Base-by-base conservation (phyloP, 2,329 filamentous ascomycete genomes). In the Paecilomyces sp. region DNA sequence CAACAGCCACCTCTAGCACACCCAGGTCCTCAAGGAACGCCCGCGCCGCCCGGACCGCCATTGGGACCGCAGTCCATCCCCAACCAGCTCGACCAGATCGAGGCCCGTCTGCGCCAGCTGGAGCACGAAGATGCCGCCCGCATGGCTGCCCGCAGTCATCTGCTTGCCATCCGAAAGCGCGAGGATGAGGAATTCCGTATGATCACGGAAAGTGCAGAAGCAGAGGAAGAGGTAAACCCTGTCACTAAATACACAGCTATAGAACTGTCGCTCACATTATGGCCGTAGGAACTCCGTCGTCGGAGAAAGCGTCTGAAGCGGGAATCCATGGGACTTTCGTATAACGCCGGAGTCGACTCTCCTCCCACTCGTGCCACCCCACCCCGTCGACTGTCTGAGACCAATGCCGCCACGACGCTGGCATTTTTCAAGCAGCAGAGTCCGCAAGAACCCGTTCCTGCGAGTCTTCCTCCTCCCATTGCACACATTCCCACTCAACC, bases 401-500 rank as follows among this genome's bases (percentile, higher is more conserved):
- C 74, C 54, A 76, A 73, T 63, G 74, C 74, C 30, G 74, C 74
- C 18, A 76, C 74, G 7, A 75, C 74, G 30, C 64, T 76, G 58
- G 74, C 74, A 15, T 76, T 75, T 56, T 75, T 76, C 65, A 76
- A 76, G 61, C 74, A 76, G 57, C 74, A 76, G 60, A 74, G 68
- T n/a, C 73, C 74, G 5, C 73, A 71, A 18, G 74, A 76, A 58
- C 72, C 73, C 54, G 72, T 71, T 33, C 68, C 68, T 55, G 64
- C 66, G 53, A 63, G 66, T 41, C 67, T 66, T 30, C 62, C 68
- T 9, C 41, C 58, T 34, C 55, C 56, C 18, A 56, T 59, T 4
- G 59, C 58, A 28, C 59, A 56, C n/a, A 55, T 53, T 6, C 60
- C 59, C n/a, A 64, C 61, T 47, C 41, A n/a, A 8, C 41, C 41